These are phyloP conservation scores for Pistacia atlantica DNA, from an alignment of 345 rosid species.

Conservation along the genomic window DNA sequence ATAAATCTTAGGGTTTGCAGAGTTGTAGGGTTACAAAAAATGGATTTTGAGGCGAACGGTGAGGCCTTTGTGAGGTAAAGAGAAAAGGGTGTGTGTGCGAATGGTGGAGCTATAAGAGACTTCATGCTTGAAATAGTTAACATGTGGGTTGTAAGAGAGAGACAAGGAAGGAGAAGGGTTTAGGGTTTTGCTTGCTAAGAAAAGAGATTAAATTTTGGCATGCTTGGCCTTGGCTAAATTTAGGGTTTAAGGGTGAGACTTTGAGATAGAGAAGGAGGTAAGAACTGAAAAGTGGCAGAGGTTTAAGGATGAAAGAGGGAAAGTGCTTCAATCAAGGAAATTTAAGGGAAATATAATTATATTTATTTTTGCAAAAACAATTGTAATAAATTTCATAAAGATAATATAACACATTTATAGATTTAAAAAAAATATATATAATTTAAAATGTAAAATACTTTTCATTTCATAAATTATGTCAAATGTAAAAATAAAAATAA, in stretches of 20 bases:
- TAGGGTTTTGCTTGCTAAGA: slow-evolving; percentile 13
- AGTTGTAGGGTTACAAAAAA: slow-evolving; percentile 17
- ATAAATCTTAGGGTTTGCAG: slow-evolving; percentile 23
- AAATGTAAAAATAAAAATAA: too few relatives aligned
- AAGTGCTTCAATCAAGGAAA: too few relatives aligned
- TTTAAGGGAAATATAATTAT: too few relatives aligned
- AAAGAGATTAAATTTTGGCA: slow-evolving; percentile 3
- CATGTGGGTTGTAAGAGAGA: slow-evolving; percentile 30
- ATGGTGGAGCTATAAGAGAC: slow-evolving; percentile 38
- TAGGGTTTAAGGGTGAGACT: slow-evolving; percentile 38
- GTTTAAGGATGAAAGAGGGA: too few relatives aligned
- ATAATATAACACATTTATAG: too few relatives aligned
- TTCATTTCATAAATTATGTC: too few relatives aligned
- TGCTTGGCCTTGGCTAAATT: slow-evolving; percentile 12
- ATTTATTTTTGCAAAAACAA: too few relatives aligned
- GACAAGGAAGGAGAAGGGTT: not conserved
- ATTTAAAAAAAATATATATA: too few relatives aligned
- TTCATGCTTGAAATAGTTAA: slow-evolving; percentile 51
- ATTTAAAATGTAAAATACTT: too few relatives aligned
- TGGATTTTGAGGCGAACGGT: slow-evolving; percentile 24
- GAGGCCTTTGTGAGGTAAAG: slow-evolving; percentile 28
- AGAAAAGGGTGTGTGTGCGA: slow-evolving; percentile 29
- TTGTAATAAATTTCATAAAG: too few relatives aligned
- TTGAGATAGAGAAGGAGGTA: too few relatives aligned
- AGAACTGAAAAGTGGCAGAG: too few relatives aligned